Evolutionary conservation across 768 basidiomycete genomes (phyloP).

Genomic region (Crucibulum laeve): DNA sequence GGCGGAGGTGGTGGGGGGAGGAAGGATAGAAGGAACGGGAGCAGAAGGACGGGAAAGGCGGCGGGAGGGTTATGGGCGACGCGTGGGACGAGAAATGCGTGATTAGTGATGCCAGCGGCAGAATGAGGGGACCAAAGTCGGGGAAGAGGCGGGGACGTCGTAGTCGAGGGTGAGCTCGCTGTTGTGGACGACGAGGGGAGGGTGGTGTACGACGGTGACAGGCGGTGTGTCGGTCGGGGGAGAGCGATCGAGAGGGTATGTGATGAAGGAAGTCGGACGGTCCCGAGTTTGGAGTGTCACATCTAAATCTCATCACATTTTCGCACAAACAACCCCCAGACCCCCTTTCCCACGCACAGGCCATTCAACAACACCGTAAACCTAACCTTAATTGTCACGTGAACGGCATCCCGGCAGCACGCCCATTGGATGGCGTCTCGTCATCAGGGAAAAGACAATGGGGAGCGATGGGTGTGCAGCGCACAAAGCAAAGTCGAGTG

Average conservation of each 20-base stretch:
- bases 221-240: constrained; percentile 22
- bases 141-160: constrained; percentile 8
- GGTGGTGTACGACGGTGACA: constrained; percentile 12
- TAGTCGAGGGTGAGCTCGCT: constrained; percentile 15
- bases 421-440: constrained; percentile 13
- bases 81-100: constrained; percentile 17
- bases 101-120: constrained; percentile 12
- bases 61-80: constrained; percentile 13
- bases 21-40: neutral
- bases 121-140: constrained; percentile 8
- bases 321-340: constrained; percentile 24
- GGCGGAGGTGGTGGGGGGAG: neutral
- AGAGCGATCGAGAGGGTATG: constrained; percentile 45
- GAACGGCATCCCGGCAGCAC: constrained; percentile 14
- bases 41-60: constrained; percentile 7
- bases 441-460: constrained; percentile 5
- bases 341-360: constrained; percentile 40
- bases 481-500: no score
- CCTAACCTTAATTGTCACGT: constrained; percentile 34
- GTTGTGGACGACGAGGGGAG: constrained; percentile 22
- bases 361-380: constrained; percentile 32
- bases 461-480: constrained; percentile 1
- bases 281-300: constrained; percentile 41
- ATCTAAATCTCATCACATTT: constrained; percentile 38
- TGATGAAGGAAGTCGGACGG: constrained; percentile 44